Evolutionary conservation across 2,329 filamentous ascomycete genomes (phyloP).

Genomic region (Endothia cerciana): DNA sequence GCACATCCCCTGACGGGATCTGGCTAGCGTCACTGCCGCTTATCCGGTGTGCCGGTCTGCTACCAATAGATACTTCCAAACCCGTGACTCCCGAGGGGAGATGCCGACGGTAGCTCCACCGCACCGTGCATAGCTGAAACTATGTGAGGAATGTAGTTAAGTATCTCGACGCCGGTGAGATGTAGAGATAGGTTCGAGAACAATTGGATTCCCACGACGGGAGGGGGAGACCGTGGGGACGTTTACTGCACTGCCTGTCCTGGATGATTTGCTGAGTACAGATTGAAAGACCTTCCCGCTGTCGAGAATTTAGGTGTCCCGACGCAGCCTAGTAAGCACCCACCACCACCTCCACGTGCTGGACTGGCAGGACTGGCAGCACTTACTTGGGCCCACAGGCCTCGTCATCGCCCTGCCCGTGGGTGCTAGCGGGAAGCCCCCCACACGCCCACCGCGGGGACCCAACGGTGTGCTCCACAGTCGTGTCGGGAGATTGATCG

Average conservation of each 20-base stretch:
- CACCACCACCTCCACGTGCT: neutral
- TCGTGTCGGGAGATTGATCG: neutral
- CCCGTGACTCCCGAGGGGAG: no score
- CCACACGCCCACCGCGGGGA: neutral
- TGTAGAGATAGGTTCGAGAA: neutral
- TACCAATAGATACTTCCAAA: no score
- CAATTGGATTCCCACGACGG: neutral
- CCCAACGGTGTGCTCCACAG: neutral
- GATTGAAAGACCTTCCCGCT: no score
- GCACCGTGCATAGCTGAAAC: no score
- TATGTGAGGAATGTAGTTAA: no score
- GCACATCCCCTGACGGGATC: no score
- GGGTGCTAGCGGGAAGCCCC: neutral
- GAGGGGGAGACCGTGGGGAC: neutral
- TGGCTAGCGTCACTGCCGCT: neutral
- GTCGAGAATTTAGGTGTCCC: neutral
- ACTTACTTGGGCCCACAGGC: neutral
- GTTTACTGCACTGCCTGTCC: no score
- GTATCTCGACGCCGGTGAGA: neutral
- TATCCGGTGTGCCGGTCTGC: neutral
- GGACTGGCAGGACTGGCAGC: no score
- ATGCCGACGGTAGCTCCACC: no score
- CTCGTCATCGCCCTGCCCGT: constrained; percentile 7
- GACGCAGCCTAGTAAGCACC: neutral
- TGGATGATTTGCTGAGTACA: no score